phyloP scores from a whole-genome alignment of 768 basidiomycete species.

The Tricholoma sp. region DNA sequence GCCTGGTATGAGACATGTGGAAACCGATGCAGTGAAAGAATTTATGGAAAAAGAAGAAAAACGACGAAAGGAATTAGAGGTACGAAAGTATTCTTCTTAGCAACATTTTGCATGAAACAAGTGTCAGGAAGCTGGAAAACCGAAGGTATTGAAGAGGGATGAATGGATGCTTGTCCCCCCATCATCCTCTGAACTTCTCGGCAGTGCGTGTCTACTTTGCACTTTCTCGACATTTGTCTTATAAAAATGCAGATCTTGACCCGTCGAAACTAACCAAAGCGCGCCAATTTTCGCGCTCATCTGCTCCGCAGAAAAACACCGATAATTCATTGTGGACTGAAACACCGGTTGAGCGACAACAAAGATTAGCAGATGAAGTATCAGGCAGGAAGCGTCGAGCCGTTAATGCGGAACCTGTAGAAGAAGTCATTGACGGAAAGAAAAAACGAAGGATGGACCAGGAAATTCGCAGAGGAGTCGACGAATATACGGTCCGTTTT shows the following conservation, averaged over 20 bases:
- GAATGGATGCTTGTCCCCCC: conserved; percentile 99
- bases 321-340: conserved; percentile 92
- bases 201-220: conserved; percentile 46
- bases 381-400: conserved; percentile 83
- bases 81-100: conserved; percentile 17
- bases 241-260: conserved; percentile 59
- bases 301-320: conserved; percentile 37
- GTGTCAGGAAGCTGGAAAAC: conserved; percentile 64
- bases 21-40: conserved; percentile 66
- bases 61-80: conserved; percentile 64
- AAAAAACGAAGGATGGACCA: conserved; percentile 64
- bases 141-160: conserved; percentile 76
- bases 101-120: not conserved
- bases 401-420: conserved; percentile 42
- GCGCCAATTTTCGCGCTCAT: conserved; percentile 70
- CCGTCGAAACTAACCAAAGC: conserved; percentile 69
- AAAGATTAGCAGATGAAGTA: conserved; percentile 90
- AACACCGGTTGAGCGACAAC: conserved; percentile 88
- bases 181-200: conserved; percentile 69
- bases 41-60: conserved; percentile 85
- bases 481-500: conserved; percentile 67
- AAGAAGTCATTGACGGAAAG: conserved; percentile 39
- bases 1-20: conserved; percentile 33
- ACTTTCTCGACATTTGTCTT: not conserved
- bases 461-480: conserved; percentile 65